These are phyloP conservation scores for Alopecurus myosuroides DNA, from an alignment of 176 grass and related monocot species.

Conservation along the genomic window DNA sequence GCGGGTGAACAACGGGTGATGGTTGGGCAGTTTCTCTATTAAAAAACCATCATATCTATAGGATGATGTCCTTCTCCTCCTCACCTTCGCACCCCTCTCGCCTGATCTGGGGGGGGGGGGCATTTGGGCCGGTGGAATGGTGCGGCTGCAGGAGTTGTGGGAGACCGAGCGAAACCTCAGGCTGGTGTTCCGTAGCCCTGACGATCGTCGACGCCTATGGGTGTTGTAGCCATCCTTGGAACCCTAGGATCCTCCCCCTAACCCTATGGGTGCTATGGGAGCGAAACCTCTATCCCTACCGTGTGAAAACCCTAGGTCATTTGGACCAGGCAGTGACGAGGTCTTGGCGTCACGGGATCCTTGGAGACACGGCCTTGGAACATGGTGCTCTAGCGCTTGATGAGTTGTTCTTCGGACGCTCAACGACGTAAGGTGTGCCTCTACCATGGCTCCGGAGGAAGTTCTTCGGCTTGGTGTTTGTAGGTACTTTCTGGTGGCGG, in stretches of 20 bases:
- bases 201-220: no score
- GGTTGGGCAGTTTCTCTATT: no score
- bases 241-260: no score
- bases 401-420: background rate
- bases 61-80: no score
- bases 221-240: no score
- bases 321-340: background rate
- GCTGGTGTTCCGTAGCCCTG: no score
- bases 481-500: background rate
- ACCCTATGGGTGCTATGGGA: no score
- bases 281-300: no score
- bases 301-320: background rate
- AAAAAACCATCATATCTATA: no score
- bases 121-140: background rate
- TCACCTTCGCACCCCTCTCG: no score
- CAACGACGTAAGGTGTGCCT: background rate
- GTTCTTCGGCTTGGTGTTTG: background rate
- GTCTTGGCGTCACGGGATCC: background rate
- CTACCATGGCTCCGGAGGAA: background rate
- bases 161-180: no score
- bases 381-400: background rate
- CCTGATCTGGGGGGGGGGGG: background rate
- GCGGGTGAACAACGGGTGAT: no score
- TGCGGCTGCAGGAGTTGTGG: background rate
- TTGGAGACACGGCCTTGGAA: background rate